Conservation (phyloP, 2,329 filamentous ascomycete species). For the Aureobasidium subglaciale region DNA sequence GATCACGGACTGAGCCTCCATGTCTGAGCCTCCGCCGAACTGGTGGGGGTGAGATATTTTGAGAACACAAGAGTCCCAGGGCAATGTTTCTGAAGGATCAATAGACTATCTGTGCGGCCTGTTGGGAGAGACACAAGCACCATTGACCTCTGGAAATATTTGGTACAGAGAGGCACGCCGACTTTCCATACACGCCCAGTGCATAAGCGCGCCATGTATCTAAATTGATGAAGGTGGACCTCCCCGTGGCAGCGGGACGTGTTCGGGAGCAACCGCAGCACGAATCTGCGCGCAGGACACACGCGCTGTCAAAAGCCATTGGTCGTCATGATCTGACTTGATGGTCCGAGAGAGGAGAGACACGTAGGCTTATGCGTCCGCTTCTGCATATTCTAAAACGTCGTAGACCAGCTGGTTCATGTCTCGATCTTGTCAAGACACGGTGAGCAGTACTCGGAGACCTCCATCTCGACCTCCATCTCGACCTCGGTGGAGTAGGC, state of each 20-base stretch:
- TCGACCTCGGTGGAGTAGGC: not conserved
- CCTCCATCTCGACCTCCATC: not conserved
- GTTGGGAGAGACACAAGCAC: constrained; percentile 7
- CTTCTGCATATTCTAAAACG: not conserved
- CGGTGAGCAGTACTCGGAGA: not conserved
- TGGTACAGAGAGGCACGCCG: constrained; percentile 4
- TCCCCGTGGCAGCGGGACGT: constrained; percentile 7
- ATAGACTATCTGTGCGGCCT: constrained; percentile 6
- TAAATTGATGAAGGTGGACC: constrained; percentile 12
- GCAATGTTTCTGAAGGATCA: constrained; percentile 13
- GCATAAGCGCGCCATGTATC: constrained; percentile 13
- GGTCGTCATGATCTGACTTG: constrained; percentile 14
- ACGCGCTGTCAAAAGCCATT: constrained; percentile 11
- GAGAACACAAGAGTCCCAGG: constrained; percentile 6
- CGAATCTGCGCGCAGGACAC: constrained; percentile 3
- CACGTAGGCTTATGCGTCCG: constrained; percentile 5
- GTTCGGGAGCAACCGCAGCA: constrained; percentile 10
- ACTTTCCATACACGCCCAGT: constrained; percentile 11
- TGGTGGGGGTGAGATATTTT: constrained; percentile 14
- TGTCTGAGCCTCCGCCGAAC: constrained; percentile 13
- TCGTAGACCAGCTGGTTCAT: not conserved
- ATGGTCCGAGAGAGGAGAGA: not conserved
- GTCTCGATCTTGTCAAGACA: not conserved
- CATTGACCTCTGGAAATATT: not conserved
- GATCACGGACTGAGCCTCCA: constrained; percentile 10